Conservation (phyloP, 208 protist genomes). For the Trypanosoma cruzi region DNA sequence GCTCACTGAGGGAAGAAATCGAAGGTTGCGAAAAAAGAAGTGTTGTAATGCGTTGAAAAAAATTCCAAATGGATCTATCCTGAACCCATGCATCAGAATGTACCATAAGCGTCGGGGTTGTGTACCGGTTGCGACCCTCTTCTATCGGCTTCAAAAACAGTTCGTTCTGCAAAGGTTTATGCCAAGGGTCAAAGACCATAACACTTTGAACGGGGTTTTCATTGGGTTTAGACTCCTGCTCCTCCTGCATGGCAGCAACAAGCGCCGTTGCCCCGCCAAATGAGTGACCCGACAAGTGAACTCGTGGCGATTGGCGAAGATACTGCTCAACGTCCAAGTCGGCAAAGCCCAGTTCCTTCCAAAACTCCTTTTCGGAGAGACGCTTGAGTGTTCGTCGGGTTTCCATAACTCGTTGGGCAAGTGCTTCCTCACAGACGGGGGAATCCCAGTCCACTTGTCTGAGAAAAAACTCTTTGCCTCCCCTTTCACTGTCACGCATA, state of each 20-base stretch:
- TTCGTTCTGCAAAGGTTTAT: conserved; percentile 43
- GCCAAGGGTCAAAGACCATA: conserved; percentile 74
- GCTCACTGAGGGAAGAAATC: conserved; percentile 24
- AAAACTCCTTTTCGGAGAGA: conserved; percentile 39
- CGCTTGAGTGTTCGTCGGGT: conserved; percentile 35
- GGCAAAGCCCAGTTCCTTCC: conserved; percentile 36
- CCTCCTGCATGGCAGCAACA: conserved; percentile 42
- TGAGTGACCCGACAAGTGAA: conserved; percentile 76
- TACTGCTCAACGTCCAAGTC: conserved; percentile 36
- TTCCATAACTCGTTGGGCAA: conserved; percentile 56
- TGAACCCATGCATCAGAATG: conserved; percentile 66
- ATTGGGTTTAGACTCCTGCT: not conserved
- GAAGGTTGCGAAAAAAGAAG: conserved; percentile 32
- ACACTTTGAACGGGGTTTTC: conserved; percentile 32
- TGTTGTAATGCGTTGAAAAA: conserved; percentile 36
- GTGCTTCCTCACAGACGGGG: conserved; percentile 54
- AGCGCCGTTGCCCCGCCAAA: conserved; percentile 82
- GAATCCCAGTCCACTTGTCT: conserved; percentile 38
- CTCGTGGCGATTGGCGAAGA: conserved; percentile 14
- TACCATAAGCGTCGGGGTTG: conserved; percentile 59
- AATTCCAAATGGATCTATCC: conserved; percentile 37
- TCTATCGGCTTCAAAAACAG: conserved; percentile 49
- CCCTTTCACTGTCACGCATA: conserved; percentile 51
- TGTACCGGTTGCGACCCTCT: conserved; percentile 24
- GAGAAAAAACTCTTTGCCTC: conserved; percentile 29